Conservation (phyloP, 306 rosid genomes). For the Vicia villosa region DNA sequence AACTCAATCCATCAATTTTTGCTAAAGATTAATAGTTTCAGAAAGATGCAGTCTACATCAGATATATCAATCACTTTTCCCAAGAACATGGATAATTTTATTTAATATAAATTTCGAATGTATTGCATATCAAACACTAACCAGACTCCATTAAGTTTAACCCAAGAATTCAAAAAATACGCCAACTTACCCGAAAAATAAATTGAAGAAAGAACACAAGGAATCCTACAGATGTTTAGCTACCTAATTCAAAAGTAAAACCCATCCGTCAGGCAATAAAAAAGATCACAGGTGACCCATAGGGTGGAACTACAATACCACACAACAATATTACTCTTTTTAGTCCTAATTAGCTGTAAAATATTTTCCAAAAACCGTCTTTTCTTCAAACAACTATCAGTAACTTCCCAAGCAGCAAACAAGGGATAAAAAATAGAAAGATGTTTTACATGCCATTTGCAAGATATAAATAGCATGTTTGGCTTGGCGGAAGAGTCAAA, state of each 20-base stretch:
- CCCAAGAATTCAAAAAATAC: slow-evolving; percentile 33
- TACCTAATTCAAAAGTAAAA: slow-evolving; percentile 56
- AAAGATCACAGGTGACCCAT: slow-evolving; percentile 24
- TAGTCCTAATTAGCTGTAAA: slow-evolving; percentile 1
- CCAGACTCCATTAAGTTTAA: slow-evolving; percentile 30
- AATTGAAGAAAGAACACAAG: slow-evolving; percentile 49
- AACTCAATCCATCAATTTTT: slow-evolving; percentile 37
- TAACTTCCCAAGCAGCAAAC: slow-evolving; percentile 15
- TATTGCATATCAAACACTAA: slow-evolving; percentile 22
- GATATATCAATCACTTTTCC: slow-evolving; percentile 12
- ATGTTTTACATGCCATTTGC: background rate
- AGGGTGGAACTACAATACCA: slow-evolving; percentile 17
- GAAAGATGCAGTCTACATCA: slow-evolving; percentile 31
- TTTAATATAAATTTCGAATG: slow-evolving; percentile 15
- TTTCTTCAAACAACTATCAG: slow-evolving; percentile 21
- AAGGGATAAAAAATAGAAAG: background rate
- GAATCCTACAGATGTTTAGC: slow-evolving; percentile 46
- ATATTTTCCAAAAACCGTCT: background rate
- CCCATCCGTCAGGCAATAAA: slow-evolving; percentile 40
- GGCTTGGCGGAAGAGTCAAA: too few species aligned
- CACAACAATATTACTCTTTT: slow-evolving; percentile 18
- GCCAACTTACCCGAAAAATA: slow-evolving; percentile 49
- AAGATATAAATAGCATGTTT: too few species aligned
- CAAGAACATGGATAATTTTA: background rate
- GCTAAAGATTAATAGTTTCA: slow-evolving; percentile 24